Evolutionary conservation across 768 basidiomycete genomes (phyloP).

Genomic region (Clitopilus hobsonii): DNA sequence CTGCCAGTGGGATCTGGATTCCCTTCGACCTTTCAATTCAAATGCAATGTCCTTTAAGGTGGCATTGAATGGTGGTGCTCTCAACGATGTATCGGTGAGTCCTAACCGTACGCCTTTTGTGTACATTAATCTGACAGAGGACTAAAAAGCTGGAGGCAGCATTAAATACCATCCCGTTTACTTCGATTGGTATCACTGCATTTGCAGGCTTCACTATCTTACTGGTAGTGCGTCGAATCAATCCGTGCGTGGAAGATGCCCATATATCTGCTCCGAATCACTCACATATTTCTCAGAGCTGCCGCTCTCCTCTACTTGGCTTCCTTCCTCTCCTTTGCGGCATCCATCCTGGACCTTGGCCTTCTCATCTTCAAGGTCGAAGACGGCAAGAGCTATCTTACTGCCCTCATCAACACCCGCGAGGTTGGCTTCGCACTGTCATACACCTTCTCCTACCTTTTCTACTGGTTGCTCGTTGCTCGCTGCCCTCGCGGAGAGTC

Average conservation of each 20-base stretch:
- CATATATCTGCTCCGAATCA: no score
- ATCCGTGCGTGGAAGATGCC: slow-evolving; percentile 49
- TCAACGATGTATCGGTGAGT: slow-evolving; percentile 40
- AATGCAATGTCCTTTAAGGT: slow-evolving; percentile 14
- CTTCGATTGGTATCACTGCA: slow-evolving; percentile 60
- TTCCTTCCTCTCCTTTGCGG: slow-evolving; percentile 55
- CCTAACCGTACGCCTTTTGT: not conserved
- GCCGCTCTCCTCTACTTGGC: slow-evolving; percentile 52
- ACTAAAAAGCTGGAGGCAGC: slow-evolving; percentile 46
- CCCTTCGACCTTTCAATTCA: not conserved
- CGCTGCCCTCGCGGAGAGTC: slow-evolving; percentile 47
- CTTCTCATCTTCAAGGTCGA: slow-evolving; percentile 24
- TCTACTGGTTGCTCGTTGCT: slow-evolving; percentile 65
- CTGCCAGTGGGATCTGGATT: not conserved
- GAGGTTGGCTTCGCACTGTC: slow-evolving; percentile 59
- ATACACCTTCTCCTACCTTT: slow-evolving; percentile 55
- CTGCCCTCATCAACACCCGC: slow-evolving; percentile 43
- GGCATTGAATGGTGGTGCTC: slow-evolving; percentile 14
- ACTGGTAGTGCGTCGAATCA: slow-evolving; percentile 45
- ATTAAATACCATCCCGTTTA: slow-evolving; percentile 62
- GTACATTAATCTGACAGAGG: not conserved
- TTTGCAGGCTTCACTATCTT: slow-evolving; percentile 58
- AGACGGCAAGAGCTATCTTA: slow-evolving; percentile 15
- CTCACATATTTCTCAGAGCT: slow-evolving; percentile 25
- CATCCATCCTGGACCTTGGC: slow-evolving; percentile 58